These are phyloP conservation scores for Penicillium expansum DNA, from an alignment of 2,329 filamentous ascomycete genomes.

Conservation along the genomic window DNA sequence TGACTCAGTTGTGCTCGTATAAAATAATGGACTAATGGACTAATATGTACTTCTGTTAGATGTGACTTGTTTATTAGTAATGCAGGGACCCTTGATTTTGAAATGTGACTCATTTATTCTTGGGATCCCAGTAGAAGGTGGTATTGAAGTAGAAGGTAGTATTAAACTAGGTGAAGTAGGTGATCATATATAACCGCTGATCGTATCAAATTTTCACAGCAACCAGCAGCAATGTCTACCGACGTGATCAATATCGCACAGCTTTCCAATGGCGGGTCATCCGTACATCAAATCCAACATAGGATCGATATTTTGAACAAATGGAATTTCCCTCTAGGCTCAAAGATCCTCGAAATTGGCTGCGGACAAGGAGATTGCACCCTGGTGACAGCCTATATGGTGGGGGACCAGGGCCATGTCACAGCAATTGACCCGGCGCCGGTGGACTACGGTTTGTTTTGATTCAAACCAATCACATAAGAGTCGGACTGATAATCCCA, in stretches of 20 bases:
- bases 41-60: too few species aligned
- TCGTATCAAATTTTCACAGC: not conserved
- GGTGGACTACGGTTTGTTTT: not conserved
- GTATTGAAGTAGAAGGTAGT: too few species aligned
- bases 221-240: not conserved
- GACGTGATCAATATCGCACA: not conserved
- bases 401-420: not conserved
- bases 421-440: not conserved
- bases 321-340: not conserved
- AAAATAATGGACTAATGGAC: too few species aligned
- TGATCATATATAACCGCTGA: not conserved
- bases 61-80: too few species aligned
- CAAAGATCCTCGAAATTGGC: not conserved
- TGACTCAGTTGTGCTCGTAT: not conserved
- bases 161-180: too few species aligned
- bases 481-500: not conserved
- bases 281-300: not conserved
- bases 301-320: not conserved
- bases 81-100: not conserved
- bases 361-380: not conserved
- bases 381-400: not conserved
- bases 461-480: not conserved
- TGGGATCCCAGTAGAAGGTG: too few species aligned
- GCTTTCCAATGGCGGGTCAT: not conserved
- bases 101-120: not conserved